A percentile compares a stretch with the other conserved stretches of the same genome.
phyloP scores from a whole-genome alignment of 108 stramenopile species.

The Ochromonas danica region DNA sequence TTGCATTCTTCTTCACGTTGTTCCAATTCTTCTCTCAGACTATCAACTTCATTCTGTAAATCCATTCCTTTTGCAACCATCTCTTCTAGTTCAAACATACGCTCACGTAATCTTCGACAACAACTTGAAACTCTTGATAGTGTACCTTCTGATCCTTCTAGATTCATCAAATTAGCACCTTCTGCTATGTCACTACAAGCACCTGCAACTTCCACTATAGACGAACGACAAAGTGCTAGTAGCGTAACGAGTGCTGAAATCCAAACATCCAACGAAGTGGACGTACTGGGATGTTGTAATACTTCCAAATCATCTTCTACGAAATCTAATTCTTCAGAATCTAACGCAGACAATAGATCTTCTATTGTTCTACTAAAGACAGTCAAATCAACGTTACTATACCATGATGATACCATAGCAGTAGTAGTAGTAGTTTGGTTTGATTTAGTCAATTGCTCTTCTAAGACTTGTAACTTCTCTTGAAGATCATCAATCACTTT shows the following conservation, averaged over 20 bases:
- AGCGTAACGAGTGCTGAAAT: not conserved
- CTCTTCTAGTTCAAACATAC: not conserved
- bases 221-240: not conserved
- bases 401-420: no score
- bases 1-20: not conserved
- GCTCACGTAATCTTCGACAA: not conserved
- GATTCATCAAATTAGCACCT: not conserved
- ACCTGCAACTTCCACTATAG: not conserved
- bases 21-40: not conserved
- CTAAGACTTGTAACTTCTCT: not conserved
- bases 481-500: not conserved
- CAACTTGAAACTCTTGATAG: not conserved
- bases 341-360: not conserved
- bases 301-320: not conserved
- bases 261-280: not conserved
- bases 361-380: not conserved
- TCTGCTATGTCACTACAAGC: not conserved
- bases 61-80: not conserved
- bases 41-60: not conserved
- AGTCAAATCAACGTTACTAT: not conserved
- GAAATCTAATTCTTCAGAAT: not conserved
- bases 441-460: not conserved
- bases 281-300: not conserved
- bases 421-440: not conserved
- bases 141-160: not conserved